phyloP scores from a whole-genome alignment of 2,329 filamentous ascomycete genomes.

The Didymella segeticola region DNA sequence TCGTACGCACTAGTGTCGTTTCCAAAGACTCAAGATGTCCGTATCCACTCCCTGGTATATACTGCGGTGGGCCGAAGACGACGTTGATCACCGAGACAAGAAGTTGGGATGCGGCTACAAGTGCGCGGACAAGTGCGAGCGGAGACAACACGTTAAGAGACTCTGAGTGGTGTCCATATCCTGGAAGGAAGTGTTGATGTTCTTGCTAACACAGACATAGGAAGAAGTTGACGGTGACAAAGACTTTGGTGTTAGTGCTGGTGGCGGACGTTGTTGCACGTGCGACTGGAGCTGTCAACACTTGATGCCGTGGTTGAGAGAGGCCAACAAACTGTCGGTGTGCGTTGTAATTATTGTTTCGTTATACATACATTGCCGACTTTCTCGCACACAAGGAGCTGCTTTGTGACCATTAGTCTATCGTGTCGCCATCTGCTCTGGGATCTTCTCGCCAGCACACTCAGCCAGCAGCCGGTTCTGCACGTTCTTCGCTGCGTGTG shows the following conservation, averaged over 20 bases:
- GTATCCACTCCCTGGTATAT: conserved; percentile 37
- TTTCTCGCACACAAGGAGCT: neutral
- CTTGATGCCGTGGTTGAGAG: neutral
- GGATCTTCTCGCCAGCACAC: conserved; percentile 33
- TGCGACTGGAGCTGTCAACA: neutral
- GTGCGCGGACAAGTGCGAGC: neutral
- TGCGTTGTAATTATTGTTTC: neutral
- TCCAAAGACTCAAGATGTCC: conserved; percentile 32
- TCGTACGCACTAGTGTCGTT: conserved; percentile 5
- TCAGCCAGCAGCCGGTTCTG: conserved; percentile 50
- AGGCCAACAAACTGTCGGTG: too few relatives aligned
- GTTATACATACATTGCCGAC: neutral
- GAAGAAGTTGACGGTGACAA: neutral
- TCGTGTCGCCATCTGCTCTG: conserved; percentile 21
- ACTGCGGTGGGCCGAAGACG: conserved; percentile 28
- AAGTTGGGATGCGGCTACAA: neutral
- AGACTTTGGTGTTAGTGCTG: conserved; percentile 7
- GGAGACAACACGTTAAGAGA: conserved; percentile 2
- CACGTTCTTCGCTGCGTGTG: conserved; percentile 59
- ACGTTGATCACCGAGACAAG: conserved; percentile 20
- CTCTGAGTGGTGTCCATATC: conserved; percentile 29
- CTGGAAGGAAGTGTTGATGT: conserved; percentile 2
- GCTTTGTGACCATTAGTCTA: neutral
- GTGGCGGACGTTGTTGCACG: conserved; percentile 6
- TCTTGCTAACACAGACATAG: neutral